Base-by-base conservation (phyloP, 2,329 filamentous ascomycete species). In the Trichoderma koningiopsis region DNA sequence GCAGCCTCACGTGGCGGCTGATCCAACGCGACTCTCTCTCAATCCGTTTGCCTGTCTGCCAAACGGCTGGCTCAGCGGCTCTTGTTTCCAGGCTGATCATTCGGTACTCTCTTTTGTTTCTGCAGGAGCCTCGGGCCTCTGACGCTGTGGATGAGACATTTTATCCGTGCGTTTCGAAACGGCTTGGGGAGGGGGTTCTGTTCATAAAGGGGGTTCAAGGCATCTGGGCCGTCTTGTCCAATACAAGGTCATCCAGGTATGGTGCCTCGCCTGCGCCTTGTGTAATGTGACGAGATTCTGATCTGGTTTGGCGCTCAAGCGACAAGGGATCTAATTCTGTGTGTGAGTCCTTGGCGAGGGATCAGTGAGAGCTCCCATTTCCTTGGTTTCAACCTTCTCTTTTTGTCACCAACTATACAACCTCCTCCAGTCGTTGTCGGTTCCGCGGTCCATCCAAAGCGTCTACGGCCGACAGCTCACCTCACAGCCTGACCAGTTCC, bases 141-240 rank as follows among this genome's bases (percentile, higher is more conserved):
- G 29, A 52, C 52, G 60, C 55, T 35, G 62, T 70, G 71, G 68
- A 74, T 75, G 74, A 71, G 69, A 71, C 66, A 69, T 68, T 57
- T 57, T 55, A 67, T 72, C 19, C 67, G 58, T 68, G 58, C 68
- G 56, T 53, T 58, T 63, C 58, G 68, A 70, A 63, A 68, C 69
- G 74, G 72, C 72, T 67, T 72, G 75, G 75, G 74, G 74, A 73
- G 73, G 75, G 72, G 73, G 71, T 70, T 72, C 65, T 22, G 40
- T 37, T 49, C 43, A 27, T 56, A 66, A 61, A 55, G 59, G 63
- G 70, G 60, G 37, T 57, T 49, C 49, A 56, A 57, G 49, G 47
- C 55, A 47, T 55, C 33, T 27, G 35, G 62, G 63, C 29, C 49
- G 63, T 70, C 57, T 66, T 62, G 58, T 70, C 68, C 57, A 53